Evolutionary conservation across 371 early-diverging fungal genomes (phyloP).

Genomic region (Syncephalastrum sp.): DNA sequence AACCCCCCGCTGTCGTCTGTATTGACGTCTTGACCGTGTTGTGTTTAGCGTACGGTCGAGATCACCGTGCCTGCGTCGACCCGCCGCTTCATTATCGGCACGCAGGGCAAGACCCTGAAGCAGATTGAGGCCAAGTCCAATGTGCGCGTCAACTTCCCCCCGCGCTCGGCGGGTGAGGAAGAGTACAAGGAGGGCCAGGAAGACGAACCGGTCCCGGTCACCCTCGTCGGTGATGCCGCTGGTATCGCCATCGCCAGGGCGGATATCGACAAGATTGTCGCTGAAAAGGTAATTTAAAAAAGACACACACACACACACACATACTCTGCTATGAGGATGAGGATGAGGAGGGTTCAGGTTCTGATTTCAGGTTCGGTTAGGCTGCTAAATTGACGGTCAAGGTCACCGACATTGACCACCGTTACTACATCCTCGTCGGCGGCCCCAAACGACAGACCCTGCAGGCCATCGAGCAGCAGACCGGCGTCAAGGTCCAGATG

Average conservation of each 20-base stretch:
- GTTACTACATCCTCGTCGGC: conserved; percentile 79
- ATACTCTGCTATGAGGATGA: no score
- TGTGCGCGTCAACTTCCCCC: conserved; percentile 76
- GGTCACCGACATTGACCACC: conserved; percentile 56
- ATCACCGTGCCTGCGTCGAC: conserved; percentile 76
- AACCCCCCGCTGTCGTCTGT: no score
- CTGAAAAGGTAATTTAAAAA: conserved; percentile 57
- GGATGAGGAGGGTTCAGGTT: background rate
- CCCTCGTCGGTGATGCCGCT: conserved; percentile 82
- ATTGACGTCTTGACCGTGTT: no score
- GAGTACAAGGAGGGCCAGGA: conserved; percentile 47
- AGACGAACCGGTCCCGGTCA: conserved; percentile 60
- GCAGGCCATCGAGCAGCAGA: conserved; percentile 58
- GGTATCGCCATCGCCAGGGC: conserved; percentile 85
- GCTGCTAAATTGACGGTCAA: conserved; percentile 58
- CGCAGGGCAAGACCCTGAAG: conserved; percentile 78
- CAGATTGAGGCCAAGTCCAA: conserved; percentile 75
- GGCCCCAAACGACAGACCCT: conserved; percentile 69
- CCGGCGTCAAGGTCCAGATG: conserved; percentile 72
- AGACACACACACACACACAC: background rate
- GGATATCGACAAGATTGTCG: conserved; percentile 82
- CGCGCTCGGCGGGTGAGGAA: conserved; percentile 55
- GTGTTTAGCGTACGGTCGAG: conserved; percentile 49
- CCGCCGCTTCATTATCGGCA: conserved; percentile 83
- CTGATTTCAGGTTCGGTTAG: conserved; percentile 18